Base-by-base conservation (phyloP, 2,329 filamentous ascomycete genomes). In the Colletotrichum camelliae region DNA sequence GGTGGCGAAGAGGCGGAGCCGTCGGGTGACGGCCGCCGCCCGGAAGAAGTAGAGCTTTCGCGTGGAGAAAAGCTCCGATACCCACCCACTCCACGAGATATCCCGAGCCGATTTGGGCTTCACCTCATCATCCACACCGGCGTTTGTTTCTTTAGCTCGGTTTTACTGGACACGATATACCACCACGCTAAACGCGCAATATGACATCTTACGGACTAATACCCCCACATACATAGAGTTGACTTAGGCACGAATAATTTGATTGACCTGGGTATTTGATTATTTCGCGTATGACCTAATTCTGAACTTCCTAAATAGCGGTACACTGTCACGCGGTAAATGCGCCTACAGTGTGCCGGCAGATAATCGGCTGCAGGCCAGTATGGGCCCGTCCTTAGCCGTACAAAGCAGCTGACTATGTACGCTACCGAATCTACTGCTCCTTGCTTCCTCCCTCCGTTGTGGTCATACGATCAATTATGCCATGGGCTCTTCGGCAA, bases 401-500 rank as follows among this genome's bases (percentile, higher is more conserved):
- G 33, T 21, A 21, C 24, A 43, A 18, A 24, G 12, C 58, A 65
- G 58, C 57, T 60, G 35, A 61, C 58, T 57, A n/a, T 18, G 33
- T 31, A 21, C n/a, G 24, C 35, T 24, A 29, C 39, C 33, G 27
- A 24, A 35, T 29, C 31, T 57, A 55, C 60, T 24, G n/a, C 58
- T 65, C 33, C 33, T 61, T 39, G 31, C 27, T 48, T 70, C 16
- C 31, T 61, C 31, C 43, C 24, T 31, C 39, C 37, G n/a, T 9
- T n/a, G 7, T 33, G 8, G 48, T 15, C 64, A 39, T 24, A 48
- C n/a, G 27, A 16, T 21, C 37, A 39, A 37, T 82, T 81, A 87
- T 43, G 68, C 71, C 77, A 84, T 92, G 52, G 95, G 93, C 90
- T 99, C 97, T 83, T 96, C 95, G 3, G 96, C 96, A 79, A 98